phyloP scores from a whole-genome alignment of 2,329 filamentous ascomycete species.

The Graphilbum sp. region DNA sequence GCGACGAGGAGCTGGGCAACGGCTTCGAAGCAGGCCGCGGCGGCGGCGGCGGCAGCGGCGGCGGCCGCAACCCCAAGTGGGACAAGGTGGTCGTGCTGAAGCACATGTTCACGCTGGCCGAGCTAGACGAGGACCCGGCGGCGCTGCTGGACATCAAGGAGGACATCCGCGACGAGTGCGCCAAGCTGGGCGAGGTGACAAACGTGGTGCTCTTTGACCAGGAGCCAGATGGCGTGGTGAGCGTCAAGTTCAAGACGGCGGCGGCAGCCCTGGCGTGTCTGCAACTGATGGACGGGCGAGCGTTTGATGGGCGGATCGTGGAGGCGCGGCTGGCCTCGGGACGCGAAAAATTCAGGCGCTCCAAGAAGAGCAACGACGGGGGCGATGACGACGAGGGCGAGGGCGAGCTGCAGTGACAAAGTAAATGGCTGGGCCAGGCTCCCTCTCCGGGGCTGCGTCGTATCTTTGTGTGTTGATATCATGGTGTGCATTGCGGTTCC shows the following conservation, averaged over 20 bases:
- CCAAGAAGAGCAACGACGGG: constrained; percentile 9
- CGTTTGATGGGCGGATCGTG: constrained; percentile 57
- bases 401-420: too few relatives aligned
- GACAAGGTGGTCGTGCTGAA: constrained; percentile 78
- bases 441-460: too few relatives aligned
- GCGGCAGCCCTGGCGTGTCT: constrained; percentile 60
- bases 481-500: too few relatives aligned
- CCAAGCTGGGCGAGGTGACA: constrained; percentile 72
- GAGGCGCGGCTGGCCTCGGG: constrained; percentile 57
- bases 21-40: constrained; percentile 54
- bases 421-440: too few relatives aligned
- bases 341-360: constrained; percentile 39
- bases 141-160: constrained; percentile 84
- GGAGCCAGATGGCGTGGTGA: constrained; percentile 71
- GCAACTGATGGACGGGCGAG: constrained; percentile 60
- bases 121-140: constrained; percentile 71
- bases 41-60: constrained; percentile 15
- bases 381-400: constrained; percentile 11
- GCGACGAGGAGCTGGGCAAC: constrained; percentile 58
- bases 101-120: constrained; percentile 80
- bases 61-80: constrained; percentile 27
- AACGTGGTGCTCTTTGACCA: constrained; percentile 84
- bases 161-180: constrained; percentile 80
- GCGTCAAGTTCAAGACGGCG: constrained; percentile 60
- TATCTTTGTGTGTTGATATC: too few relatives aligned